phyloP scores from a whole-genome alignment of 352 stramenopile genomes.

The Phytopythium boreale region DNA sequence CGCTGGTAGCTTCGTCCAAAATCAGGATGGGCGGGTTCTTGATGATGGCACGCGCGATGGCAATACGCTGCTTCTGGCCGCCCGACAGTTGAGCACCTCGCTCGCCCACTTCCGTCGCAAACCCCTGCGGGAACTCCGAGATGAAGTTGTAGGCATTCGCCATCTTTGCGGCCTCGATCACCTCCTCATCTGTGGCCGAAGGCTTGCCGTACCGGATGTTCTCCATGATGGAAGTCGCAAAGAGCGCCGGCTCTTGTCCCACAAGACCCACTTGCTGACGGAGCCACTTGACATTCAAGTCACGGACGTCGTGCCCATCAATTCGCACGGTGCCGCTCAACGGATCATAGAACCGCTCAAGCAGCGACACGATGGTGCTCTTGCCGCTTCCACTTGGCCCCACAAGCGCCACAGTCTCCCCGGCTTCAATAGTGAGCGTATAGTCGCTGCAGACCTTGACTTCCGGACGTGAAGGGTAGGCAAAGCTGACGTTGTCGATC shows the following conservation, averaged over 20 bases:
- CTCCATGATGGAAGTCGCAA: slow-evolving; percentile 68
- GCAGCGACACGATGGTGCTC: slow-evolving; percentile 84
- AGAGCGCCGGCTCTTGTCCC: slow-evolving; percentile 57
- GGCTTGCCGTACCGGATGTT: slow-evolving; percentile 65
- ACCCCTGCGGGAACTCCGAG: slow-evolving; percentile 65
- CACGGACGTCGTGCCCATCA: slow-evolving; percentile 38
- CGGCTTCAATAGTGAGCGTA: slow-evolving; percentile 33
- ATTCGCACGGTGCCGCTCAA: slow-evolving; percentile 14
- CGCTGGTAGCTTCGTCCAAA: slow-evolving; percentile 84
- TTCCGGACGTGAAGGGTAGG: slow-evolving; percentile 39
- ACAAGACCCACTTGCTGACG: slow-evolving; percentile 86
- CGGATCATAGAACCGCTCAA: slow-evolving; percentile 93
- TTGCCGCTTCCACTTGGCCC: slow-evolving; percentile 48
- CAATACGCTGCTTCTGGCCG: slow-evolving; percentile 93
- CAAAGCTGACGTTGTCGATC: slow-evolving; percentile 75
- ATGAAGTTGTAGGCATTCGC: slow-evolving; percentile 90
- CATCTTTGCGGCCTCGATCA: slow-evolving; percentile 57
- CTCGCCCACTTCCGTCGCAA: slow-evolving; percentile 89
- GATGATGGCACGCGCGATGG: slow-evolving; percentile 89
- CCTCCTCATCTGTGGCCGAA: slow-evolving; percentile 63
- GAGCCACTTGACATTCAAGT: slow-evolving; percentile 68
- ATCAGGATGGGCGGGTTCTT: slow-evolving; percentile 82
- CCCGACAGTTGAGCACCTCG: slow-evolving; percentile 81
- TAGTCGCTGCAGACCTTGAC: slow-evolving; percentile 37
- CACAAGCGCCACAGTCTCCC: slow-evolving; percentile 51